Evolutionary conservation across 352 stramenopile genomes (phyloP).

Genomic region (Pythium rhizo-oryzae): DNA sequence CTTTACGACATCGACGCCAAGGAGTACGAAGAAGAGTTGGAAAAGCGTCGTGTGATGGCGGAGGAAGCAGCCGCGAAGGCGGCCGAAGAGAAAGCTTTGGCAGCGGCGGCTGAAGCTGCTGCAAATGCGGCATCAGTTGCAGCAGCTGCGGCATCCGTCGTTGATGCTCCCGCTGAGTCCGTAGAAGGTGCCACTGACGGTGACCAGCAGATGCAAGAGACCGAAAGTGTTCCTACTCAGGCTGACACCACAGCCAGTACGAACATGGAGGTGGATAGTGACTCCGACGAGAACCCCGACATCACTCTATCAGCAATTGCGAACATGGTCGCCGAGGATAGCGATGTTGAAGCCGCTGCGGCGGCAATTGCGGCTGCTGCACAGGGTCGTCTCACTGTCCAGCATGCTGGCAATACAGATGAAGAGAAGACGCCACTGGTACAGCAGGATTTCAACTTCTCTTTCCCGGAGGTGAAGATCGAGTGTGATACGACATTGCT

Average conservation of each 20-base stretch:
- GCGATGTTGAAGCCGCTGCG: slow-evolving; percentile 57
- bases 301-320: slow-evolving; percentile 83
- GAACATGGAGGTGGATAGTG: slow-evolving; percentile 86
- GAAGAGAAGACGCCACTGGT: slow-evolving; percentile 15
- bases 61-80: slow-evolving; percentile 56
- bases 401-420: slow-evolving; percentile 27
- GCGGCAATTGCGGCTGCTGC: slow-evolving; percentile 52
- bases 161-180: background rate
- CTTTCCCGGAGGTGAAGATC: slow-evolving; percentile 66
- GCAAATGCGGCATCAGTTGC: slow-evolving; percentile 5
- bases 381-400: slow-evolving; percentile 44
- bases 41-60: slow-evolving; percentile 39
- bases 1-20: slow-evolving; percentile 64
- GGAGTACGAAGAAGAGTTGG: slow-evolving; percentile 71
- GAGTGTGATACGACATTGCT: slow-evolving; percentile 68
- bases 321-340: slow-evolving; percentile 88
- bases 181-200: slow-evolving; percentile 20
- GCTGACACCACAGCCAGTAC: slow-evolving; percentile 35
- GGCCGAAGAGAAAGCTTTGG: slow-evolving; percentile 37
- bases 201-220: slow-evolving; percentile 35
- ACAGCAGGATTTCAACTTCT: slow-evolving; percentile 53
- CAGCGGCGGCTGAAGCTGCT: slow-evolving; percentile 24
- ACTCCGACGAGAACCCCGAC: slow-evolving; percentile 73
- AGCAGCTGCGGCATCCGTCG: slow-evolving; percentile 1
- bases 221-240: slow-evolving; percentile 27